phyloP scores from a whole-genome alignment of 1,139 yeast genomes.

The Tardiomyces digboiensis region DNA sequence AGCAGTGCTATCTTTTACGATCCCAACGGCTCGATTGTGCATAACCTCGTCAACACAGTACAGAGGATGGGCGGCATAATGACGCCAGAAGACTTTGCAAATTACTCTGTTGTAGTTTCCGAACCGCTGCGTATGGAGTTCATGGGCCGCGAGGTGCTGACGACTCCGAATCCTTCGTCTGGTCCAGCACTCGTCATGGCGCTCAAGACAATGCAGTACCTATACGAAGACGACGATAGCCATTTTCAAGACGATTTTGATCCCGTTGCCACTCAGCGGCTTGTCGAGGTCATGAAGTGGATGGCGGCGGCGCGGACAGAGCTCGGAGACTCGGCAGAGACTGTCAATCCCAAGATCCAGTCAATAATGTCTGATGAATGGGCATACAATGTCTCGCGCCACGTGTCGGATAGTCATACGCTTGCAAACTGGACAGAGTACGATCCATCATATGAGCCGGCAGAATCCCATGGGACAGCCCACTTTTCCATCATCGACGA shows the following conservation, averaged over 20 bases:
- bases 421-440: constrained; percentile 58
- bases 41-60: constrained; percentile 38
- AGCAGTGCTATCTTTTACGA: constrained; percentile 73
- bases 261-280: constrained; percentile 48
- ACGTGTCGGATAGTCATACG: constrained; percentile 49
- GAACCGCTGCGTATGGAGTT: constrained; percentile 43
- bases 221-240: constrained; percentile 19
- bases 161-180: constrained; percentile 71
- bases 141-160: constrained; percentile 44
- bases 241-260: constrained; percentile 33
- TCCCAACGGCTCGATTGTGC: constrained; percentile 66
- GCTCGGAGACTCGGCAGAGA: constrained; percentile 55
- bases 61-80: constrained; percentile 52
- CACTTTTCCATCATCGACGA: constrained; percentile 73
- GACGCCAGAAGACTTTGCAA: constrained; percentile 49
- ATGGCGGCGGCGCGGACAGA: constrained; percentile 76
- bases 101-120: constrained; percentile 46
- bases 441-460: constrained; percentile 64
- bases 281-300: constrained; percentile 91
- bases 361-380: constrained; percentile 39
- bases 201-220: constrained; percentile 46
- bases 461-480: constrained; percentile 81
- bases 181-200: constrained; percentile 82
- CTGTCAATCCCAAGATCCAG: constrained; percentile 23
- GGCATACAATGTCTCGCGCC: constrained; percentile 39